A percentile compares a stretch with the other conserved stretches of the same genome.
Conservation (phyloP, 371 early-diverging fungal genomes). For the Syncephalis plumigaleata region DNA sequence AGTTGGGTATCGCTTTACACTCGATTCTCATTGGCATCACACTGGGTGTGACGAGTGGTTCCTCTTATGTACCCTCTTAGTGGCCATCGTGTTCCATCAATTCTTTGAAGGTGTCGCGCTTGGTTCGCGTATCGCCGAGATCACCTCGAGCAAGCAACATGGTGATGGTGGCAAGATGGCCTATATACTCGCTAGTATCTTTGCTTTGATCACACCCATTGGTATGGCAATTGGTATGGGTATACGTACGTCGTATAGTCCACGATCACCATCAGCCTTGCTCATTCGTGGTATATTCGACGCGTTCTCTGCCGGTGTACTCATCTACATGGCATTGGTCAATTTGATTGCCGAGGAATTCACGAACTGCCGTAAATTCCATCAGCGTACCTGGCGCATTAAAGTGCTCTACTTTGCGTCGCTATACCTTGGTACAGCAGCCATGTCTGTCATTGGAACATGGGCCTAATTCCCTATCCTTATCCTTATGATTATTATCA, state of each 20-base stretch:
- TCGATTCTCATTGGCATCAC: conserved; percentile 76
- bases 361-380: conserved; percentile 30
- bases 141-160: conserved; percentile 6
- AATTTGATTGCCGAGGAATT: conserved; percentile 54
- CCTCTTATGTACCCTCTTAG: conserved; percentile 45
- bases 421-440: conserved; percentile 42
- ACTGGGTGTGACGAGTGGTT: conserved; percentile 43
- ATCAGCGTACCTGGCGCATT: conserved; percentile 11
- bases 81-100: conserved; percentile 82
- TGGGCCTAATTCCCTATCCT: conserved; percentile 41
- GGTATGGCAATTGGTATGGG: conserved; percentile 64
- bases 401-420: conserved; percentile 28
- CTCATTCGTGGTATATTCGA: conserved; percentile 57
- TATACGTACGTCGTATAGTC: conserved; percentile 32
- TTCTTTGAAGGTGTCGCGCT: conserved; percentile 79
- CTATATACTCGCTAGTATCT: conserved; percentile 1
- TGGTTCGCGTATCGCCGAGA: conserved; percentile 48
- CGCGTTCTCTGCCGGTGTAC: conserved; percentile 58
- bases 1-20: conserved; percentile 70
- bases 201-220: conserved; percentile 14
- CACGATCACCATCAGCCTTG: conserved; percentile 27
- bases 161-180: conserved; percentile 7
- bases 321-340: conserved; percentile 60
- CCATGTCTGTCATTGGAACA: conserved; percentile 60
- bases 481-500: too few relatives aligned